These are phyloP conservation scores for Madurella fahalii DNA, from an alignment of 2,329 filamentous ascomycete species.

Conservation along the genomic window DNA sequence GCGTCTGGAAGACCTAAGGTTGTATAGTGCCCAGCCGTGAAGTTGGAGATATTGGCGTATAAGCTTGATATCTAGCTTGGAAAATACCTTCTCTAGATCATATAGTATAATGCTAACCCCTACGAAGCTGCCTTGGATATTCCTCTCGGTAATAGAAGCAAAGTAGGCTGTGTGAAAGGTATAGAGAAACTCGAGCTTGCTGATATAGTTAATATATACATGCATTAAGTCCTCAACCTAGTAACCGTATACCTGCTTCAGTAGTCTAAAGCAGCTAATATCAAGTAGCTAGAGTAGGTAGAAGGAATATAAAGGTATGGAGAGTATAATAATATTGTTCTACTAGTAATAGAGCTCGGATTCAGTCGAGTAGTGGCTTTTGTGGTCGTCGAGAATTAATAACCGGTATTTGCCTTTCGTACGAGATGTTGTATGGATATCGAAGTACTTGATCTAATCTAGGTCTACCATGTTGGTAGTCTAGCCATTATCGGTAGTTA, in stretches of 20 bases:
- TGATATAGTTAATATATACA: slow-evolving; percentile 6
- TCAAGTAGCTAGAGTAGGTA: slow-evolving; percentile 24
- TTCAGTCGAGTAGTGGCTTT: not conserved
- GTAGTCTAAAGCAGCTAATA: slow-evolving; percentile 1
- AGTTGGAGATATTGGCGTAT: slow-evolving; percentile 1
- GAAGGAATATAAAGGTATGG: slow-evolving; percentile 23
- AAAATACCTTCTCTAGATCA: slow-evolving; percentile 13
- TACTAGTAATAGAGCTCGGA: not conserved
- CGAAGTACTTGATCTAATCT: too few species aligned
- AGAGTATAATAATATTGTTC: not conserved
- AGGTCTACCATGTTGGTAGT: too few species aligned
- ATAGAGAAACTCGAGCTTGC: slow-evolving; percentile 12
- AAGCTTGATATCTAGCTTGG: slow-evolving; percentile 7
- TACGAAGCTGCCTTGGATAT: slow-evolving; percentile 12
- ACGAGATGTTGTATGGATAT: too few species aligned
- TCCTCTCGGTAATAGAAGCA: slow-evolving; percentile 13
- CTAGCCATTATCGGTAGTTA: too few species aligned
- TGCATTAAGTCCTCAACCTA: slow-evolving; percentile 7
- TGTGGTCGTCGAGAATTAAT: not conserved
- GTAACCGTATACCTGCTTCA: not conserved
- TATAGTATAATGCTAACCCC: slow-evolving; percentile 14
- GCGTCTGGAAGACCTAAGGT: not conserved
- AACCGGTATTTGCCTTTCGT: not conserved
- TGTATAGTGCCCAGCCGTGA: not conserved
- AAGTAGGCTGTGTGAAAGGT: slow-evolving; percentile 9